phyloP scores from a whole-genome alignment of 345 rosid genomes.

The Boechera retrofracta region DNA sequence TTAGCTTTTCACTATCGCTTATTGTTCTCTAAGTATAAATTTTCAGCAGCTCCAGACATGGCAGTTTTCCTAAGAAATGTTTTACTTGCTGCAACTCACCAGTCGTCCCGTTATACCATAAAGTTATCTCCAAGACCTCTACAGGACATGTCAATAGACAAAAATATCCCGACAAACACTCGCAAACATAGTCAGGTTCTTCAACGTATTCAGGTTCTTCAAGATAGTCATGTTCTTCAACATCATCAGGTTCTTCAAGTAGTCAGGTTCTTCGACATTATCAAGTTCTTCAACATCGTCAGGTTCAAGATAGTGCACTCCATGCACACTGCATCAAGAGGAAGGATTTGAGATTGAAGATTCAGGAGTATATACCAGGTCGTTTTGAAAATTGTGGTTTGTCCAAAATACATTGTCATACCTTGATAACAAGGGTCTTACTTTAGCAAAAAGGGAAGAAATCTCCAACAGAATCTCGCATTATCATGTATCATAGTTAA shows the following conservation, averaged over 20 bases:
- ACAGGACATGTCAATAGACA: background rate
- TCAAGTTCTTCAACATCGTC: background rate
- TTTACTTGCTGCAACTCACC: constrained; percentile 6
- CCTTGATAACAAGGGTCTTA: background rate
- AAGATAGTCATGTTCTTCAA: too few species aligned
- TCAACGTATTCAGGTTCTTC: too few species aligned
- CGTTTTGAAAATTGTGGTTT: background rate
- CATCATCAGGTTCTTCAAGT: too few species aligned
- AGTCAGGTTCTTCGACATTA: background rate
- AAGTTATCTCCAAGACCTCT: background rate
- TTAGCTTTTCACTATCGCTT: too few species aligned
- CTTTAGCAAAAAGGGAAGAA: background rate
- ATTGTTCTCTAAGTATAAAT: background rate
- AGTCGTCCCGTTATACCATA: background rate
- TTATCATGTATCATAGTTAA: background rate
- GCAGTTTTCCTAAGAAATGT: constrained; percentile 9
- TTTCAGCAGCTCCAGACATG: background rate
- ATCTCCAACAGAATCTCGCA: background rate
- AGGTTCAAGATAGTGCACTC: background rate
- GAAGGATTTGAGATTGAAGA: background rate
- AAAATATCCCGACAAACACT: background rate
- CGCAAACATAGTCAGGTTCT: background rate
- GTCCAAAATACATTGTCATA: background rate
- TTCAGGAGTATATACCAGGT: background rate
- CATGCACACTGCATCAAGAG: background rate